Base-by-base conservation (phyloP, 805 yeast genomes). In the Wickerhamomyces hampshirensis region DNA sequence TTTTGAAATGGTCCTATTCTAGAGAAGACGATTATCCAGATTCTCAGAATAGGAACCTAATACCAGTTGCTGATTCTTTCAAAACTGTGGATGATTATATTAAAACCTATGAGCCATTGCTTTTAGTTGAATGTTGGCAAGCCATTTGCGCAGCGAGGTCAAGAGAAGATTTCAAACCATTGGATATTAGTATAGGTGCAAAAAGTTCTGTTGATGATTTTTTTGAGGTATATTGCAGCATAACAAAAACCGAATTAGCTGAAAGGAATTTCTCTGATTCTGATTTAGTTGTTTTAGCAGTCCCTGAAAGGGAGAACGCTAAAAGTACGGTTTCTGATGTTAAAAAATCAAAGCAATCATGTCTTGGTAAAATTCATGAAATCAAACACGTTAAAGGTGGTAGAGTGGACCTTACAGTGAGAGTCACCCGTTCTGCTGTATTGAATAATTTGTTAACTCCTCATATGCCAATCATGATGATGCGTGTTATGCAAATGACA, bases 51-150 rank as follows among this genome's bases (percentile, higher is more conserved):
- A 50, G 53, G 2, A 56, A 64, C 1, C 24, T 47, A 11, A 18
- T 17, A 18, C 31, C 43, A 3, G 80, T 85, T 5, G 71, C 73
- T 19, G 77, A 77, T 45, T 50, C 60, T 2, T 93, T 85, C 52
- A 39, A 50, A 0, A 63, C 73, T 34, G 77, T 78, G 5, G 65
- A 62, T n/a, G 87, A 83, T 3, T 93, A 94, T 52, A 73, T 73
- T 32, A 64, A 66, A 24, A 68, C 74, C 1, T 82, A 86, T 58
- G 84, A 80, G 46, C 98, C 98, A 0, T 66, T 93, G 29, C 63
- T 93, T 30, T 62, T 89, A 55, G 61, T 91, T 28, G 99, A 93
- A 61, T 84, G 95, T 44, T 94, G 98, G 97, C 95, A 89, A 52
- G 83, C 86, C 0, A 73, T 93, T 18, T 81, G 78, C 46, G 70